phyloP scores from a whole-genome alignment of 306 rosid genomes.

The Argentina anserina region DNA sequence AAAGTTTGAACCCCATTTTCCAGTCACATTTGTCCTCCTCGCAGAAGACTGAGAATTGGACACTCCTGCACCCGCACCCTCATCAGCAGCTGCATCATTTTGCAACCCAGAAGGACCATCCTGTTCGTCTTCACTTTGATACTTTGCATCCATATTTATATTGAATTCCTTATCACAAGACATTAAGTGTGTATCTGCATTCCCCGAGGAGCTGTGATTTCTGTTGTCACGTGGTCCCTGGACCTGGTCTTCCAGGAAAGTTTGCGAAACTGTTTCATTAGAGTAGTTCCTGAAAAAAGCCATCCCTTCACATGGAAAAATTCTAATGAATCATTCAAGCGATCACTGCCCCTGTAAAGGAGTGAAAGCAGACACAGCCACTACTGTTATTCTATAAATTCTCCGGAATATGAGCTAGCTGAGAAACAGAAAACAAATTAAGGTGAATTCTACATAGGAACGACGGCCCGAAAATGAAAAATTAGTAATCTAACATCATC shows the following conservation, averaged over 20 bases:
- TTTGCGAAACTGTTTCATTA: conserved; percentile 64
- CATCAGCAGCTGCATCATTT: conserved; percentile 54
- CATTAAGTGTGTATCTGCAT: conserved; percentile 51
- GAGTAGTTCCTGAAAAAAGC: conserved; percentile 80
- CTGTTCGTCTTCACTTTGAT: conserved; percentile 72
- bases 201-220: conserved; percentile 49
- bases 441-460: too few relatives aligned
- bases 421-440: conserved; percentile 16
- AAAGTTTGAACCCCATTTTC: conserved; percentile 95
- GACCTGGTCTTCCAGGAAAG: conserved; percentile 62
- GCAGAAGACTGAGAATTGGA: conserved; percentile 54
- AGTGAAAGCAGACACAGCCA: conserved; percentile 14
- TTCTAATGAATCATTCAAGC: conserved; percentile 26
- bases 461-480: too few relatives aligned
- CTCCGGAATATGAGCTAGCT: conserved; percentile 32
- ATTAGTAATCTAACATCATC: too few relatives aligned
- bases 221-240: conserved; percentile 57
- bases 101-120: conserved; percentile 50
- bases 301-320: conserved; percentile 62
- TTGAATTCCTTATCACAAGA: conserved; percentile 79
- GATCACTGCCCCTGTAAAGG: conserved; percentile 27
- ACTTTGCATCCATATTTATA: conserved; percentile 69
- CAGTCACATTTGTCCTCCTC: conserved; percentile 57
- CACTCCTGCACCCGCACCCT: conserved; percentile 39
- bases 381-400: conserved; percentile 23